Conservation (phyloP, 2,329 filamentous ascomycete species). For the Fusarium tricinctum region DNA sequence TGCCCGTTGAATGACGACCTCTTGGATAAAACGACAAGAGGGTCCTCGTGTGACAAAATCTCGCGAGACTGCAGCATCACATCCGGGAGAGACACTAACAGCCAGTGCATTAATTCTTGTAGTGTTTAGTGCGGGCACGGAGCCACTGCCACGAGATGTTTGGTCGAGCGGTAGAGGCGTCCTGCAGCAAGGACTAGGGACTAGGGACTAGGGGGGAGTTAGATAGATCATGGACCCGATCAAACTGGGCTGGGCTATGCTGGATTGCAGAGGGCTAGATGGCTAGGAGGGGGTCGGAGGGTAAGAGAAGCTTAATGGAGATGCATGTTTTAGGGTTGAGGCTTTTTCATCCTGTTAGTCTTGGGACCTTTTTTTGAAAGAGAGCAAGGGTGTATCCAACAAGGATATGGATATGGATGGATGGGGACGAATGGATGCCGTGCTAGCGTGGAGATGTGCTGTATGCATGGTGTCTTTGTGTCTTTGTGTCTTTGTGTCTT, state of each 20-base stretch:
- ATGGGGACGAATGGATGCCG: constrained; percentile 24
- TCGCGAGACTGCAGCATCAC: constrained; percentile 32
- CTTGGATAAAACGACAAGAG: constrained; percentile 18
- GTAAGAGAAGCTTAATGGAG: constrained; percentile 44
- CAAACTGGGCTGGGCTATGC: constrained; percentile 5
- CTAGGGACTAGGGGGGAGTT: constrained; percentile 5
- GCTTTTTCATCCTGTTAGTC: constrained; percentile 28
- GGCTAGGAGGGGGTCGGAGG: not conserved
- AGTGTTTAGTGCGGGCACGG: not conserved
- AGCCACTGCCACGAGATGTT: constrained; percentile 37
- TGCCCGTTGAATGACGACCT: constrained; percentile 5
- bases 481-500: no score
- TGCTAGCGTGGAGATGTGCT: constrained; percentile 18
- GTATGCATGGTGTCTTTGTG: constrained; percentile 21
- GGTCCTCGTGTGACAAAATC: constrained; percentile 34
- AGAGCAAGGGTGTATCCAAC: no score
- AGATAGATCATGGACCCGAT: constrained; percentile 5
- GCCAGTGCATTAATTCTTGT: constrained; percentile 6
- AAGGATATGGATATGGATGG: constrained; percentile 13
- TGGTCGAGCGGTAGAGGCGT: constrained; percentile 40
- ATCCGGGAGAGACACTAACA: constrained; percentile 10
- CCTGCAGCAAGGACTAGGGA: constrained; percentile 13
- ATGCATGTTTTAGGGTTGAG: constrained; percentile 44
- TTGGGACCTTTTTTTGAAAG: not conserved
- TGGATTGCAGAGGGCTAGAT: no score